Evolutionary conservation across 2,329 filamentous ascomycete species (phyloP), one percentile per base, ranked within the genome.

Genomic region (Exutisphaerella laricina): DNA sequence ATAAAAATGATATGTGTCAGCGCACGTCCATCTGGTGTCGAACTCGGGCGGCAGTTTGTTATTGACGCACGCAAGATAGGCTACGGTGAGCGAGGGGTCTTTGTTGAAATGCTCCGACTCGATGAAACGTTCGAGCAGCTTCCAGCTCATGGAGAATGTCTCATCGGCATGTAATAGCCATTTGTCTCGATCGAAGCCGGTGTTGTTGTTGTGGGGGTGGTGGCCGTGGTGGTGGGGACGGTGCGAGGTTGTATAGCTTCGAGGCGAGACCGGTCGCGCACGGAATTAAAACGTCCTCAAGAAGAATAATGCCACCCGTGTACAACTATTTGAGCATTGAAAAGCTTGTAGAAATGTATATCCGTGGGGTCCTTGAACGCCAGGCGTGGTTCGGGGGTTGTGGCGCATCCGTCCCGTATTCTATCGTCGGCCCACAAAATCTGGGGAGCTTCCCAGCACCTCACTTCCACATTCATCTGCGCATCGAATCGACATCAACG

Each of bases 41-140:
- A 33, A 37, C 31, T 40, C 18, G 36, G 18, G 21, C 22, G 17
- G 10, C 6, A 33, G 14, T 30, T 21, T n/a, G 17, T 36, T 28
- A 23, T 16, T 23, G 51, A 73, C 82, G 78, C 74, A 90, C 85
- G 85, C 86, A 62, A 92, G 80, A 70, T 92, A 92, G 54, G 85
- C 87, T 64, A 92, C 86, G 49, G 85, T 84, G 67, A 92, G 81
- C 67, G 88, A 90, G 52, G 87, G 85, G 70, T 90, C 84, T 70
- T 85, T 83, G 73, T 89, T 90, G 77, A 92, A 92, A 74, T 92
- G 85, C 75, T 92, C 86, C 73, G 84, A 88, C 77, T 90, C 85
- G 73, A 92, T 81, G 79, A 90, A 89, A 69, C 86, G 81, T 75
- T 87, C 84, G 66, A 92, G 78, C 72, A 92, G 75, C 74, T 89